phyloP scores from a whole-genome alignment of 2,329 filamentous ascomycete species.

The Botrytis tulipae region DNA sequence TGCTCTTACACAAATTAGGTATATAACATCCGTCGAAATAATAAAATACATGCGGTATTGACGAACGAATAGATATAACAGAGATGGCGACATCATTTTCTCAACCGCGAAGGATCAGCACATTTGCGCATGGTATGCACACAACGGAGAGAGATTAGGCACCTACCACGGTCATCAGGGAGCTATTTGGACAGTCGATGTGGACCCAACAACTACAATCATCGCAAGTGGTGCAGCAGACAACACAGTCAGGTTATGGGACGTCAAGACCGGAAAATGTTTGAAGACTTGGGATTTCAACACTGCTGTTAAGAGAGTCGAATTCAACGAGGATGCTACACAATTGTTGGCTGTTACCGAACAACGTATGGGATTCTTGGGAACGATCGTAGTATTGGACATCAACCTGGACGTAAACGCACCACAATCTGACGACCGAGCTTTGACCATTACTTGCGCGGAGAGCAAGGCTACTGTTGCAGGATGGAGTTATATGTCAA shows the following conservation, averaged over 20 bases:
- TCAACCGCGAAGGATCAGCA: slow-evolving; percentile 95
- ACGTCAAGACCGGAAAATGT: slow-evolving; percentile 86
- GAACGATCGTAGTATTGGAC: slow-evolving; percentile 90
- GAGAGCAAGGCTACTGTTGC: slow-evolving; percentile 97
- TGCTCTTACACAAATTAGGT: slow-evolving; percentile 92
- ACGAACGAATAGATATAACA: slow-evolving; percentile 65
- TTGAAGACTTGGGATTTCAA: slow-evolving; percentile 98
- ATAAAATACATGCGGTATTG: slow-evolving; percentile 25
- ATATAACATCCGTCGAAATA: slow-evolving; percentile 38
- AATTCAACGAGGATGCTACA: slow-evolving; percentile 92
- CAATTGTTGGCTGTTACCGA: slow-evolving; percentile 92
- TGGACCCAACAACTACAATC: slow-evolving; percentile 87
- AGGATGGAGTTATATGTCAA: slow-evolving; percentile 89
- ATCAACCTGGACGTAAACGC: slow-evolving; percentile 80
- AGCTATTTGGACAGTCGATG: slow-evolving; percentile 97
- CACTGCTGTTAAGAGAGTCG: slow-evolving; percentile 95
- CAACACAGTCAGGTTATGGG: slow-evolving; percentile 97
- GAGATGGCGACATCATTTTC: slow-evolving; percentile 95
- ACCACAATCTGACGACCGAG: slow-evolving; percentile 80
- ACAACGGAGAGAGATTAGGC: slow-evolving; percentile 96
- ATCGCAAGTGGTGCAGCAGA: slow-evolving; percentile 95
- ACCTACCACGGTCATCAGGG: slow-evolving; percentile 97
- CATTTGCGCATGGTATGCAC: slow-evolving; percentile 94
- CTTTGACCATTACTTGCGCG: slow-evolving; percentile 85
- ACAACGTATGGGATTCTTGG: slow-evolving; percentile 95